Evolutionary conservation across 495 filamentous ascomycete species (phyloP).

Genomic region (Aspergillus coremiiformis): DNA sequence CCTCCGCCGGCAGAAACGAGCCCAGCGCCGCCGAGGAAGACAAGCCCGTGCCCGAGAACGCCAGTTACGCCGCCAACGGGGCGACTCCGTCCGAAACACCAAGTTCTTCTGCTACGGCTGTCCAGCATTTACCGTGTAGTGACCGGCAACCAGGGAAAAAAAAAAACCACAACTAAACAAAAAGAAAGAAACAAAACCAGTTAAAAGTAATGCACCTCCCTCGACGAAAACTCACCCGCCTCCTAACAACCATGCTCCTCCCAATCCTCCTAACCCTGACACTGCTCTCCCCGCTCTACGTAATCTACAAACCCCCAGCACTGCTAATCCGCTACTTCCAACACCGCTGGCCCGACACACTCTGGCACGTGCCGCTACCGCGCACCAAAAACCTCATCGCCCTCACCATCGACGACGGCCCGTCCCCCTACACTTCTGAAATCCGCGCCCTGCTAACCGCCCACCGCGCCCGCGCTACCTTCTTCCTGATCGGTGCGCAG

Average conservation of each 20-base stretch:
- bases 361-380: constrained; percentile 53
- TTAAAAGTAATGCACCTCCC: constrained; percentile 33
- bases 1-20: neutral
- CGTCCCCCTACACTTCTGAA: constrained; percentile 61
- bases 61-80: neutral
- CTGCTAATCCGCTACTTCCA: constrained; percentile 60
- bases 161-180: neutral
- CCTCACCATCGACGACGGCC: constrained; percentile 79
- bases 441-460: constrained; percentile 58
- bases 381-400: constrained; percentile 52
- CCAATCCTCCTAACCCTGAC: constrained; percentile 38
- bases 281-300: constrained; percentile 50
- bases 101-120: neutral
- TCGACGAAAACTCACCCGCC: constrained; percentile 32
- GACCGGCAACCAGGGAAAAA: too few species aligned
- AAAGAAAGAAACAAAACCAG: neutral
- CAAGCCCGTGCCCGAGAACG: neutral
- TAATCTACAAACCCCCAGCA: constrained; percentile 67
- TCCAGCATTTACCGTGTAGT: neutral
- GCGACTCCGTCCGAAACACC: neutral
- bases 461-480: constrained; percentile 58
- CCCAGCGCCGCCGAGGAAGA: neutral
- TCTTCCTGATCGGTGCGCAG: constrained; percentile 75
- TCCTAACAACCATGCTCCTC: constrained; percentile 46
- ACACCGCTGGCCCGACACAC: constrained; percentile 63